A percentile compares a stretch with the other conserved stretches of the same genome.
These are phyloP conservation scores for Pichia norvegensis DNA, from an alignment of 1,139 yeast species.

Conservation along the genomic window DNA sequence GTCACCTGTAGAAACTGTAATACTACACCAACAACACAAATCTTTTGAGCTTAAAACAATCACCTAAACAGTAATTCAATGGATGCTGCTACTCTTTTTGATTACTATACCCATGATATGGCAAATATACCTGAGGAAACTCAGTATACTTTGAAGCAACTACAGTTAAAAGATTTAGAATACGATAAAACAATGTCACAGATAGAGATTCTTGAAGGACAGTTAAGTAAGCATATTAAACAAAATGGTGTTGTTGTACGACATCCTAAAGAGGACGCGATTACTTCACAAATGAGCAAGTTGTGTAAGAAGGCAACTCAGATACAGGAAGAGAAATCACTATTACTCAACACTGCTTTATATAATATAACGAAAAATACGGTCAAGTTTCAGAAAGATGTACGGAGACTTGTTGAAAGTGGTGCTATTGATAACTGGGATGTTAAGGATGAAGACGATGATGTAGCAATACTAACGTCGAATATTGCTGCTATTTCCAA, in stretches of 20 bases:
- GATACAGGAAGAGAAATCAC: constrained; percentile 70
- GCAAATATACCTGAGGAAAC: constrained; percentile 89
- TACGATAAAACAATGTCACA: constrained; percentile 61
- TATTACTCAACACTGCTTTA: constrained; percentile 76
- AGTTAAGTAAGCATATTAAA: constrained; percentile 73
- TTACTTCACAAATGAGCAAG: constrained; percentile 59
- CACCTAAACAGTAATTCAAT: no score
- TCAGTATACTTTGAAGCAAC: constrained; percentile 71
- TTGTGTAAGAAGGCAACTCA: constrained; percentile 55
- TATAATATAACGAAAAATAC: constrained; percentile 71
- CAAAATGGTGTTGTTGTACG: constrained; percentile 76
- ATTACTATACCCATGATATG: constrained; percentile 66
- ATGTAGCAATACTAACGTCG: constrained; percentile 1
- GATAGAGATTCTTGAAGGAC: constrained; percentile 64
- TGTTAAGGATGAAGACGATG: constrained; percentile 5
- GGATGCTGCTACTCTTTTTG: constrained; percentile 74
- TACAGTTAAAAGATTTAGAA: constrained; percentile 61
- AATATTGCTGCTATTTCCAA: background rate
- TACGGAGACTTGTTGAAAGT: constrained; percentile 67
- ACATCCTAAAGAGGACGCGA: constrained; percentile 73
- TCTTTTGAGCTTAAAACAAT: no score
- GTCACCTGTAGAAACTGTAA: no score
- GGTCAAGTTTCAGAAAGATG: constrained; percentile 63
- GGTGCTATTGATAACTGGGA: constrained; percentile 59
- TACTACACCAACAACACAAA: no score